Percentiles rank a stretch among this genome's conserved stretches.
These are phyloP conservation scores for Lactifluus pinguis DNA, from an alignment of 768 basidiomycete species.

Conservation along the genomic window DNA sequence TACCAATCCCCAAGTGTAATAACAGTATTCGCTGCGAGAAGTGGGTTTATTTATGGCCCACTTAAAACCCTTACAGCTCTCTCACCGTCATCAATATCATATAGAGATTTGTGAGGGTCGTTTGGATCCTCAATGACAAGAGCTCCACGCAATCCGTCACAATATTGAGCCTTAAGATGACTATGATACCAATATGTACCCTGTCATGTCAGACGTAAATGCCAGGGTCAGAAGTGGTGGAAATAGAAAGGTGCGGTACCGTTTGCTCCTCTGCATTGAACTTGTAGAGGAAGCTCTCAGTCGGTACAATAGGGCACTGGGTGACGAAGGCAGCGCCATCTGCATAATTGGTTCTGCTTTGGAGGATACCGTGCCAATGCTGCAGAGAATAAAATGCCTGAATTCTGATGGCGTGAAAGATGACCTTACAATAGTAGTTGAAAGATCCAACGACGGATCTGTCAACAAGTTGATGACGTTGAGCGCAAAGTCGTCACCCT, in stretches of 20 bases:
- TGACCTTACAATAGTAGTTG: constrained; percentile 37
- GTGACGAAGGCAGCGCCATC: constrained; percentile 35
- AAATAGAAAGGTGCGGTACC: constrained; percentile 21
- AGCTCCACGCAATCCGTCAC: constrained; percentile 27
- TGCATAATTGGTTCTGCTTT: constrained; percentile 33
- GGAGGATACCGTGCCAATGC: constrained; percentile 50
- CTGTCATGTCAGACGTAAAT: neutral
- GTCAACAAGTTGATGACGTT: constrained; percentile 36
- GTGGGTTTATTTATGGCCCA: neutral
- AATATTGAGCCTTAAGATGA: constrained; percentile 31
- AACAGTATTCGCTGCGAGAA: constrained; percentile 17
- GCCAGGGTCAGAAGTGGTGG: neutral
- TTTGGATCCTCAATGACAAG: constrained; percentile 24
- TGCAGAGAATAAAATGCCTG: constrained; percentile 14
- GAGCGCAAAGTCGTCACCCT: constrained; percentile 32
- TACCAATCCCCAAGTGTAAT: constrained; percentile 24
- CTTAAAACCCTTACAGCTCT: neutral
- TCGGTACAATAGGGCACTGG: constrained; percentile 39
- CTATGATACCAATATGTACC: constrained; percentile 31
- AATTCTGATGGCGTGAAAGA: neutral
- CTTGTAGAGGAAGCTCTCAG: constrained; percentile 34
- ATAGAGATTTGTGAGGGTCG: constrained; percentile 21
- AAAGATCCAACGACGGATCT: constrained; percentile 36
- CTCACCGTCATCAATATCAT: constrained; percentile 25
- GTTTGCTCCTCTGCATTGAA: constrained; percentile 28